Evolutionary conservation across 768 basidiomycete species (phyloP), one percentile per base, ranked within the genome.

Genomic region (Rhizopogon rudus): DNA sequence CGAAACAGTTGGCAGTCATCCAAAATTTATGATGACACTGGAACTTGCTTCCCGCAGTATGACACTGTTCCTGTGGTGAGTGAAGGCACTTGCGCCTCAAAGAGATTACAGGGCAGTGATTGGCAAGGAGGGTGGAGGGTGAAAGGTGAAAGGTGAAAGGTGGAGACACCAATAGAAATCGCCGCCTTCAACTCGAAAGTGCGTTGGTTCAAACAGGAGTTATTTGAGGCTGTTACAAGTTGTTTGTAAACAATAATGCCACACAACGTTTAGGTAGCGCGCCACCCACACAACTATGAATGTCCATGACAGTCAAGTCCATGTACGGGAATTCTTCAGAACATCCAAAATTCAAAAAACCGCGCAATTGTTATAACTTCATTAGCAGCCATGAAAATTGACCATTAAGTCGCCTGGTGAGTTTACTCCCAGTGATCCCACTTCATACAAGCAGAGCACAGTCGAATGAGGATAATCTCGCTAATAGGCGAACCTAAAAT

Each of bases 401-500:
- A 25, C 25, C 25, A 25, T 25, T 25, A 28, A 44, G 14, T 28
- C 25, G 22, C 7, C 6, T 44, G 14, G 22, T 25, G 14, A 3
- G n/a, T 40, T 40, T 40, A 40, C n/a, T 40, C 16, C 7, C 9
- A 35, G 35, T 33, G 31, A 9, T 35, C 33, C 33, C 35, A 44
- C 25, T 44, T 44, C 20, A 22, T 20, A 17, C 20, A 13, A 10
- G 22, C 41, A 16, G 20, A 42, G 20, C 25, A 10, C 2, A 28
- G 28, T 22, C 42, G 22, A 44, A 44, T 13, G 9, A 3, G 6
- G 9, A 1, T 25, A 44, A 16, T 44, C 44, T 5, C 25, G 9
- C 44, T 46, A 84, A 63, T 85, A 82, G 5, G 77, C 79, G 57
- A 87, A 86, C 13, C 82, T 73, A 71, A 86, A 86, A 60, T 86